Evolutionary conservation across 768 basidiomycete genomes (phyloP).

Genomic region (Mycena galopus): DNA sequence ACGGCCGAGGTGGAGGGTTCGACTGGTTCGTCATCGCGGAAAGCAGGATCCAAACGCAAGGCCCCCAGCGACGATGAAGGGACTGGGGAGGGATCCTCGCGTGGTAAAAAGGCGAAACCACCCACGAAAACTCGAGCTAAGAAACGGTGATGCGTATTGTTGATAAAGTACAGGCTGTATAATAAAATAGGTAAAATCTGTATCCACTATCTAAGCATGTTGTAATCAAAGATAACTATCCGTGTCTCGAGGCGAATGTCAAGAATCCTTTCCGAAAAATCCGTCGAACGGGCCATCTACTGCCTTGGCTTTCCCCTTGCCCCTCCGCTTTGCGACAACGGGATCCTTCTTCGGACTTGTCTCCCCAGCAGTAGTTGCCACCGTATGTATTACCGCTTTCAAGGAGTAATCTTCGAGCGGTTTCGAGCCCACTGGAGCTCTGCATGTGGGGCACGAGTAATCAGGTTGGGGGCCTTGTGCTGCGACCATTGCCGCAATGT

Average conservation of each 20-base stretch:
- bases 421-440: slow-evolving; percentile 59
- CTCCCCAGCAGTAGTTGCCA: slow-evolving; percentile 66
- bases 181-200: background rate
- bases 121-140: slow-evolving; percentile 54
- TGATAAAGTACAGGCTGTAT: slow-evolving; percentile 19
- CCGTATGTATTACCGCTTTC: slow-evolving; percentile 66
- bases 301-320: slow-evolving; percentile 42
- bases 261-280: slow-evolving; percentile 52
- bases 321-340: slow-evolving; percentile 27
- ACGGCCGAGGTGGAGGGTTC: slow-evolving; percentile 57
- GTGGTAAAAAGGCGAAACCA: slow-evolving; percentile 49
- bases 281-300: slow-evolving; percentile 57
- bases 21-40: slow-evolving; percentile 42
- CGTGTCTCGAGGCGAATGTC: background rate
- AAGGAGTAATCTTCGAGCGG: slow-evolving; percentile 74
- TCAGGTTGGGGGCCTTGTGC: slow-evolving; percentile 55
- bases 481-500: slow-evolving; percentile 43
- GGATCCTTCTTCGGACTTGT: slow-evolving; percentile 52
- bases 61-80: slow-evolving; percentile 66
- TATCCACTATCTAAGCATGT: background rate
- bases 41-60: slow-evolving; percentile 64
- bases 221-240: slow-evolving; percentile 14
- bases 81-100: slow-evolving; percentile 60
- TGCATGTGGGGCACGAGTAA: slow-evolving; percentile 79
- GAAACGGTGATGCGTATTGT: slow-evolving; percentile 50